Evolutionary conservation across 805 yeast genomes (phyloP), one percentile per base, ranked within the genome.

Genomic region (Kluyveromyces dobzhanskii): DNA sequence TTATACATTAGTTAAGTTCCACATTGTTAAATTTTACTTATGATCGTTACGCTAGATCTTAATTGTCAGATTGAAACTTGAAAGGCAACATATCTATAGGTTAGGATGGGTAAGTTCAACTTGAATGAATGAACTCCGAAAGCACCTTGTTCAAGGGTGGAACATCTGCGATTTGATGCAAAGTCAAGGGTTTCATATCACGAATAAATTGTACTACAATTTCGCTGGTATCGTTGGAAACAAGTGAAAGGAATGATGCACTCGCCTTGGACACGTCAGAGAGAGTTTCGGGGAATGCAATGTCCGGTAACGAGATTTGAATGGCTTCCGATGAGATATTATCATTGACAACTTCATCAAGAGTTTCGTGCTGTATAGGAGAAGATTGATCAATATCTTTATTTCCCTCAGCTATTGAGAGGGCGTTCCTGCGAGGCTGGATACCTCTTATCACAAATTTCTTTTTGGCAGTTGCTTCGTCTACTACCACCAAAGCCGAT

Each of bases 401-500:
- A 37, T 69, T 70, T 3, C 75, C 78, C 9, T 65, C 67, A 36
- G 59, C 64, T 4, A 72, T 52, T 36, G 61, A 63, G 25, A 80
- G 79, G 1, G 80, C 71, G 35, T 61, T 66, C 34, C 67, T 67
- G 50, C 98, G 74, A 19, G 98, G 97, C 57, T 84, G 87, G 42
- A 92, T 85, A 10, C 98, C 97, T 61, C 85, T 85, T 53, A 92
- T 92, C 32, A 92, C 85, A 54, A 92, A 92, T 58, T 80, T 83
- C 53, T 85, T 80, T 43, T 73, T 72, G 1, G 81, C 79, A 11
- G 74, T 77, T 11, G 76, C 68, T 4, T 77, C 71, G 30, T 75
- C 69, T 39, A 75, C 75, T 17, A 90, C 76, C 12, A 92, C 97
- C 90, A 87, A 88, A 1, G 98, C 97, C 38, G 85, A 80, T 3